These are phyloP conservation scores for Spergularia bocconei DNA, from an alignment of 148 eudicot genomes.

Conservation along the genomic window DNA sequence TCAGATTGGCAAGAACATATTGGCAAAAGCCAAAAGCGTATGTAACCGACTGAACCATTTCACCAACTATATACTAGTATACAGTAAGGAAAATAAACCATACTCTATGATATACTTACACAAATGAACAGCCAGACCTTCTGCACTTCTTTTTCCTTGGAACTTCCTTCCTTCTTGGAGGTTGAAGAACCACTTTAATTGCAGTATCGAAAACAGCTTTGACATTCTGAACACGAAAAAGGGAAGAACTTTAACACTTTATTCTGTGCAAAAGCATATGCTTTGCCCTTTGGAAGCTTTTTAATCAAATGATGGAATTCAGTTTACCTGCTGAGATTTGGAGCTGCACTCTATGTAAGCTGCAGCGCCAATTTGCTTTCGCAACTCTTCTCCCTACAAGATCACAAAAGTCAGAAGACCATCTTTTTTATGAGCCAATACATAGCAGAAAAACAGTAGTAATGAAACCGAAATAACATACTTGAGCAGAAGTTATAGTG, in stretches of 20 bases:
- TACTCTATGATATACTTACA: constrained; percentile 46
- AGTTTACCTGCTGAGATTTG: constrained; percentile 88
- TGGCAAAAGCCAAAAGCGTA: background rate
- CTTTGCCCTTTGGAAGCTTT: background rate
- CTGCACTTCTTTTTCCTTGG: constrained; percentile 52
- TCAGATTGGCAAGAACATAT: background rate
- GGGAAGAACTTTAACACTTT: background rate
- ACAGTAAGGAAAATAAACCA: background rate
- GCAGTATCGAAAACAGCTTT: constrained; percentile 86
- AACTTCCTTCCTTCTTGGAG: constrained; percentile 81
- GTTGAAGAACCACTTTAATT: constrained; percentile 94
- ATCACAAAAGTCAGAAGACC: background rate
- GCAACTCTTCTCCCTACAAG: constrained; percentile 83
- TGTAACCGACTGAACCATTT: background rate
- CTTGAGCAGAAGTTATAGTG: constrained; percentile 77
- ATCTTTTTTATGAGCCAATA: background rate
- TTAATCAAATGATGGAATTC: background rate
- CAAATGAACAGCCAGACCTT: constrained; percentile 71
- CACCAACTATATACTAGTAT: background rate
- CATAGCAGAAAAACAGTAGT: background rate
- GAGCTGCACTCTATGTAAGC: constrained; percentile 98
- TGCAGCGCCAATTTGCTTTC: constrained; percentile 97
- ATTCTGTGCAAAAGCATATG: background rate
- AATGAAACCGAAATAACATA: constrained; percentile 23
- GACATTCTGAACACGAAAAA: constrained; percentile 58